These are phyloP conservation scores for Amanita pallidorosea DNA, from an alignment of 768 basidiomycete species.

Conservation along the genomic window DNA sequence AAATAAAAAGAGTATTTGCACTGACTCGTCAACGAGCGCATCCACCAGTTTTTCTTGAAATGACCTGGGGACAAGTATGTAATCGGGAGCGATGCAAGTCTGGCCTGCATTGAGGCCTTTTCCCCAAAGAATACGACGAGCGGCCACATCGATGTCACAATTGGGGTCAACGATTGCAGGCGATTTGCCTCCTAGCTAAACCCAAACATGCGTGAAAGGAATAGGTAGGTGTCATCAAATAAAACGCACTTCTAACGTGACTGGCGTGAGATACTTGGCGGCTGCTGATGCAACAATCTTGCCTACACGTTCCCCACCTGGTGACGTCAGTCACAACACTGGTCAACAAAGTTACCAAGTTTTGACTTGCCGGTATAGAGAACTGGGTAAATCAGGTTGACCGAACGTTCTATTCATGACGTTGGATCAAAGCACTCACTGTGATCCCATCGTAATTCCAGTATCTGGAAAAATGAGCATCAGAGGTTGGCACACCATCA, in stretches of 20 bases:
- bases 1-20: background rate
- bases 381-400: constrained; percentile 21
- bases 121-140: constrained; percentile 76
- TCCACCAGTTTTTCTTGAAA: constrained; percentile 35
- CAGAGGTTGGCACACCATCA: background rate
- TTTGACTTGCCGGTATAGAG: constrained; percentile 48
- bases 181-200: constrained; percentile 39
- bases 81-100: constrained; percentile 60
- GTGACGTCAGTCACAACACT: constrained; percentile 7
- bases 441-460: constrained; percentile 60
- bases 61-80: constrained; percentile 35
- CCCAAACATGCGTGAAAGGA: background rate
- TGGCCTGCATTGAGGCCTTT: constrained; percentile 70
- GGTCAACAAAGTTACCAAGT: background rate
- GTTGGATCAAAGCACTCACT: constrained; percentile 19
- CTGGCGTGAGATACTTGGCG: constrained; percentile 64
- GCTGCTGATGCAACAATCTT: constrained; percentile 64
- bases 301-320: constrained; percentile 49
- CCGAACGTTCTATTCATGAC: background rate
- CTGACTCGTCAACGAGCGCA: constrained; percentile 32
- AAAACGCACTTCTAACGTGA: constrained; percentile 31
- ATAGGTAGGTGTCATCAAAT: background rate
- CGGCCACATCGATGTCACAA: constrained; percentile 54
- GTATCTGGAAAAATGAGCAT: constrained; percentile 33
- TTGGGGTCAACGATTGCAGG: constrained; percentile 66